These are phyloP conservation scores for Chalciporus sphaerocephalus DNA, from an alignment of 768 basidiomycete species.

Conservation along the genomic window DNA sequence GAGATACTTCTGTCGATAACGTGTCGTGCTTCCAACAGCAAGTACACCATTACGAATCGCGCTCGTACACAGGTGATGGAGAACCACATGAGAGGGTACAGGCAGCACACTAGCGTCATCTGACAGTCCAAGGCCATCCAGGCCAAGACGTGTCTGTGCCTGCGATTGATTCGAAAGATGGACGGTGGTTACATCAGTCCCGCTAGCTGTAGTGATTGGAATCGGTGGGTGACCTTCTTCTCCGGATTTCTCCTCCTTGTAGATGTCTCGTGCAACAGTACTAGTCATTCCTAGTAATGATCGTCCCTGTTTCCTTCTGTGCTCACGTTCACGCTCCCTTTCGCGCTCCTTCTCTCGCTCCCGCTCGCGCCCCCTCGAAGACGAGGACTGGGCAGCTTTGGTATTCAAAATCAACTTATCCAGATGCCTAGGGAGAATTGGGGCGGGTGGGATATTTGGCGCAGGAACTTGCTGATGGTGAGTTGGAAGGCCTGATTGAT, in stretches of 20 bases:
- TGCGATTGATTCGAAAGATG: slow-evolving; percentile 25
- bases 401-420: slow-evolving; percentile 90
- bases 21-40: slow-evolving; percentile 86
- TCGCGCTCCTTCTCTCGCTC: slow-evolving; percentile 36
- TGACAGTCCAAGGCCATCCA: slow-evolving; percentile 45
- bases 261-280: slow-evolving; percentile 28
- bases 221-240: slow-evolving; percentile 25
- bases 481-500: slow-evolving; percentile 35
- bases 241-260: slow-evolving; percentile 19
- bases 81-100: slow-evolving; percentile 88
- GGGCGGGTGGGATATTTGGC: slow-evolving; percentile 84
- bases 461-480: slow-evolving; percentile 44
- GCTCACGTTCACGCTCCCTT: slow-evolving; percentile 29
- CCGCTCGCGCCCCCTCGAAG: slow-evolving; percentile 31
- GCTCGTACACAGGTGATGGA: slow-evolving; percentile 93
- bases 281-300: slow-evolving; percentile 35
- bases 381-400: slow-evolving; percentile 32
- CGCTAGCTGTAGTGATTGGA: slow-evolving; percentile 37
- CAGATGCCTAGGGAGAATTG: slow-evolving; percentile 81
- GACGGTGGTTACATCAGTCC: slow-evolving; percentile 33
- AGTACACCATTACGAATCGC: slow-evolving; percentile 92
- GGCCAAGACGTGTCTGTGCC: slow-evolving; percentile 29
- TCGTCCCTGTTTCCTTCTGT: slow-evolving; percentile 30
- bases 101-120: slow-evolving; percentile 91
- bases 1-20: slow-evolving; percentile 91